phyloP scores from a whole-genome alignment of 2,329 filamentous ascomycete species.

The Blastomyces percursus region DNA sequence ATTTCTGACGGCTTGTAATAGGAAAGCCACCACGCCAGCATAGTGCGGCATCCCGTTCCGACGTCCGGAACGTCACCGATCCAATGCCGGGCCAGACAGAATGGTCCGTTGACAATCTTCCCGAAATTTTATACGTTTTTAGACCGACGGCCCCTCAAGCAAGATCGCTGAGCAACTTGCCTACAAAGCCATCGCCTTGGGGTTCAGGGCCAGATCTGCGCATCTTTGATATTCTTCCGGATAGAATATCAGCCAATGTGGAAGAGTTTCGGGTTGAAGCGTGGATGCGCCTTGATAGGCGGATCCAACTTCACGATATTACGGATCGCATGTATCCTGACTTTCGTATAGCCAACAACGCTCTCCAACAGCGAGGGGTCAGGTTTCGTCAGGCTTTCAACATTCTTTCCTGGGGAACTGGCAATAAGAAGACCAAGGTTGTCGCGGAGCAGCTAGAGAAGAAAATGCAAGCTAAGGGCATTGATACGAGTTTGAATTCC shows the following conservation, averaged over 20 bases:
- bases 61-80: slow-evolving; percentile 9
- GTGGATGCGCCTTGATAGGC: slow-evolving; percentile 23
- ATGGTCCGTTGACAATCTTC: slow-evolving; percentile 20
- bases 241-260: slow-evolving; percentile 22
- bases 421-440: slow-evolving; percentile 16
- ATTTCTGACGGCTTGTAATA: not conserved
- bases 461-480: slow-evolving; percentile 5
- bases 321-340: slow-evolving; percentile 19
- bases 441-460: slow-evolving; percentile 8
- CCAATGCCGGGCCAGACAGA: slow-evolving; percentile 13
- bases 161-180: slow-evolving; percentile 6
- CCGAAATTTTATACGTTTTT: slow-evolving; percentile 20
- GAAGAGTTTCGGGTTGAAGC: slow-evolving; percentile 25
- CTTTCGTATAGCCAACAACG: slow-evolving; percentile 16
- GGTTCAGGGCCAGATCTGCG: slow-evolving; percentile 9
- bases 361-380: slow-evolving; percentile 21
- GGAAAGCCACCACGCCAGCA: slow-evolving; percentile 8
- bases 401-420: slow-evolving; percentile 21
- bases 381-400: slow-evolving; percentile 20
- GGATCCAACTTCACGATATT: slow-evolving; percentile 22
- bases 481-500: slow-evolving; percentile 10
- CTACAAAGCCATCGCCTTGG: slow-evolving; percentile 14
- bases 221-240: slow-evolving; percentile 20
- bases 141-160: slow-evolving; percentile 9
- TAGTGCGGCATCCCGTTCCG: not conserved